Evolutionary conservation across 495 filamentous ascomycete genomes (phyloP), one percentile per base, ranked within the genome.

Genomic region (Hypoxylon subgilvum): DNA sequence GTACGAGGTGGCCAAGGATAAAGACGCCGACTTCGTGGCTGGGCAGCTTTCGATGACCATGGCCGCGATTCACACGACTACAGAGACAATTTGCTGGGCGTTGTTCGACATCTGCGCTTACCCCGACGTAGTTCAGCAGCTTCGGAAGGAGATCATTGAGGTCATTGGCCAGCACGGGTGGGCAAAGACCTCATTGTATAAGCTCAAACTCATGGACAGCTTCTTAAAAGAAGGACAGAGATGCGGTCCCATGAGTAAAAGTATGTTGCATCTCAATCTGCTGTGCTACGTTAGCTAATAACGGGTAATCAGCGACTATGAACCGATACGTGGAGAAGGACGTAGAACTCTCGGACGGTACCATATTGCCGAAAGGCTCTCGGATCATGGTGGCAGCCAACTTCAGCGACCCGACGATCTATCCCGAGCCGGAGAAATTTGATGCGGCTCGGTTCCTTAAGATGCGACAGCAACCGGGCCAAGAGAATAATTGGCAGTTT

Each of bases 181-280:
- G 69, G 74, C 76, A 28, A 83, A 79, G 68, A 72, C 72, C 12
- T 76, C 75, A 4, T 31, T 82, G 16, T 69, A 72, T 17, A 82
- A 82, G 60, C 61, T 84, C 49, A 77, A 75, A 61, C 61, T 80
- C 41, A 72, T 84, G 76, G 79, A 82, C 43, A 77, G 74, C 67
- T 72, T 79, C 21, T 35, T 80, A 54, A 79, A 76, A 49, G 78
- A 80, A 51, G 69, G 64, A 14, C 70, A 74, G 40, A 47, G 78
- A 18, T 13, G 74, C 12, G 67, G 69, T 3, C 74, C 76, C 0
- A 65, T 71, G 35, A 50, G 51, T 31, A 19, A 62, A 8, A 34
- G 77, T 78, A 69, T 38, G 70, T 70, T 52, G 7, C 40, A 31
- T 35, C 9, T 6, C n/a, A 21, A 18, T 28, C 5, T 19, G 14